phyloP scores from a whole-genome alignment of 1,139 yeast species.

The Meyerozyma smithsonii region DNA sequence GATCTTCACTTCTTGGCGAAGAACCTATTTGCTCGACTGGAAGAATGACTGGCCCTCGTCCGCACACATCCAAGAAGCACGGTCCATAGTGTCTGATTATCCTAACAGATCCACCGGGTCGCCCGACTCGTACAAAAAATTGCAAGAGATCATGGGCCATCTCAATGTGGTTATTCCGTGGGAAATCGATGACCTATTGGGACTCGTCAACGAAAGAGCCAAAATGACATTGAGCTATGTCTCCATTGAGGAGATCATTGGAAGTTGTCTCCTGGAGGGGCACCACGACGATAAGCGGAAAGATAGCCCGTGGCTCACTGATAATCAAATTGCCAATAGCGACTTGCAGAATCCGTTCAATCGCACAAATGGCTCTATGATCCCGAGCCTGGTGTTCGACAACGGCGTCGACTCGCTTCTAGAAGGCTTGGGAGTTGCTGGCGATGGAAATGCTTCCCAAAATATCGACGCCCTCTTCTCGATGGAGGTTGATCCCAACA shows the following conservation, averaged over 20 bases:
- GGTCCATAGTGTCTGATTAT: background rate
- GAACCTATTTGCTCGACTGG: conserved; percentile 21
- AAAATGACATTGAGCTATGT: conserved; percentile 50
- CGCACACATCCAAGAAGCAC: background rate
- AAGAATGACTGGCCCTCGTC: conserved; percentile 7
- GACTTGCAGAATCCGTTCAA: background rate
- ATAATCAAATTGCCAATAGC: conserved; percentile 1
- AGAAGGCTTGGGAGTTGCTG: background rate
- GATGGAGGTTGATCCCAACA: background rate
- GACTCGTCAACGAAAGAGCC: conserved; percentile 54
- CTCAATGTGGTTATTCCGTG: conserved; percentile 51
- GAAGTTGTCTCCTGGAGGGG: conserved; percentile 52
- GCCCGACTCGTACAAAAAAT: conserved; percentile 26
- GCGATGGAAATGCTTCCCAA: background rate
- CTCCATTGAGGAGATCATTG: conserved; percentile 61
- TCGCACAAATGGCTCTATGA: background rate
- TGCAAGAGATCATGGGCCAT: conserved; percentile 38
- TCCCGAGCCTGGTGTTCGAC: background rate
- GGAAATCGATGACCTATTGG: conserved; percentile 54
- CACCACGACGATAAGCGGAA: background rate
- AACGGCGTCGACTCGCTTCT: background rate
- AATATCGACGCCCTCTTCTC: background rate
- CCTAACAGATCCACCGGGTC: background rate
- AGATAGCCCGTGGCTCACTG: conserved; percentile 1
- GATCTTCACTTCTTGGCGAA: conserved; percentile 51